Percentiles rank a stretch among this genome's conserved stretches.
Conservation (phyloP, 1,284 basidiomycete genomes). For the Lignosus rhinocerotis region DNA sequence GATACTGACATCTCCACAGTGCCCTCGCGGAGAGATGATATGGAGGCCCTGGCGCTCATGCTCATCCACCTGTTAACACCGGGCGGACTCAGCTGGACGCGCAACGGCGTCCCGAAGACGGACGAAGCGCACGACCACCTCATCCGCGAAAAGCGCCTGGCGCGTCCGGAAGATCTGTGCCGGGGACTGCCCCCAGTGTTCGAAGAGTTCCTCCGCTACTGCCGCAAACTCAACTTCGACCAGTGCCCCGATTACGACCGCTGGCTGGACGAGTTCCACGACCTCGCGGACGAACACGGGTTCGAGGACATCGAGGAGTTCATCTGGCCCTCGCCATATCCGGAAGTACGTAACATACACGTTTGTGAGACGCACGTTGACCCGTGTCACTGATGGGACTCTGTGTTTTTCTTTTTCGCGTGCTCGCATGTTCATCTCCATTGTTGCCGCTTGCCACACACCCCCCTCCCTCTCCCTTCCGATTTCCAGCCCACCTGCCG, state of each 20-base stretch:
- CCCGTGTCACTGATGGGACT: neutral
- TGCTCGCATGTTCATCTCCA: neutral
- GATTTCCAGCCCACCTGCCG: slow-evolving; percentile 25
- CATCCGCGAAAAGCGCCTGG: slow-evolving; percentile 58
- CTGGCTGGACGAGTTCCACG: slow-evolving; percentile 63
- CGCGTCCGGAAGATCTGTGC: slow-evolving; percentile 67
- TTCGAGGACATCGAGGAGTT: slow-evolving; percentile 59
- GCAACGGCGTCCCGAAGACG: slow-evolving; percentile 72
- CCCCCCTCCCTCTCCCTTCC: neutral
- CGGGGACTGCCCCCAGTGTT: slow-evolving; percentile 67
- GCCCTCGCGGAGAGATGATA: slow-evolving; percentile 72
- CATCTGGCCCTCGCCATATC: slow-evolving; percentile 65
- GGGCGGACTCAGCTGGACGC: slow-evolving; percentile 72
- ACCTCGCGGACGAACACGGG: slow-evolving; percentile 58
- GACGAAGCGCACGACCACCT: slow-evolving; percentile 59
- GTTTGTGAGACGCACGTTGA: neutral
- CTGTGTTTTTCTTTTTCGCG: too few relatives aligned
- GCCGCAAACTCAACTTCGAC: slow-evolving; percentile 63
- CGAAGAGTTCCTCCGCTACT: slow-evolving; percentile 73
- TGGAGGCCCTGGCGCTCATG: slow-evolving; percentile 75
- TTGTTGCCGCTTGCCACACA: too few relatives aligned
- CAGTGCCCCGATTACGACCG: slow-evolving; percentile 63
- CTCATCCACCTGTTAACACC: slow-evolving; percentile 76
- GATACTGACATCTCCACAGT: slow-evolving; percentile 40
- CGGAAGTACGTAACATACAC: slow-evolving; percentile 21